Base-by-base conservation (phyloP, 805 yeast species). In the Myxozyma neglecta region DNA sequence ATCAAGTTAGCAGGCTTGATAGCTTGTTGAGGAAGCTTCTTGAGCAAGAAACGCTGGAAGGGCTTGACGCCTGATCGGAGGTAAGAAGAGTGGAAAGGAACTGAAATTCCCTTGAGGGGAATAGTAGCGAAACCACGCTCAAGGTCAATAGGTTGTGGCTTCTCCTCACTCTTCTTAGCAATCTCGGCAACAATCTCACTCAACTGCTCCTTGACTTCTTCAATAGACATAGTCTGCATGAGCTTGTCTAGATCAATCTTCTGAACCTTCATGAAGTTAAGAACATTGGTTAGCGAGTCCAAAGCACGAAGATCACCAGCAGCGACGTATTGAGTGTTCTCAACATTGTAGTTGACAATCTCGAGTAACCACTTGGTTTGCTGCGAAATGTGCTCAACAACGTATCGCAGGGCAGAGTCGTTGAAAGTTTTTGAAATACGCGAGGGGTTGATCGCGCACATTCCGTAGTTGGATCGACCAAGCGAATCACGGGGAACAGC, bases 1-100 rank as follows among this genome's bases (percentile, higher is more conserved):
- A 90, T 85, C 79, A 94, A 83, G 76, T 90, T 90, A 64, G 94
- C 88, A 64, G 97, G 96, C 81, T 93, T 93, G 68, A 94, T 94
- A 53, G 97, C 96, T 71, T 90, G 89, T 80, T 88, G 90, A 67
- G 96, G 88, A 73, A 94, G 88, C 85, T 94, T 93, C 88, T 91
- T 94, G 76, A 87, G 86, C 81, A 94, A 83, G 87, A 94, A 94
- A 80, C 91, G 89, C 83, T 93, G 92, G 90, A 94, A 94, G 72
- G 99, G 99, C 79, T 92, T 93, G 63, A 94, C 99, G 79, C 99
- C 99, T 60, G 94, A 89, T 83, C 93, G 88, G 80, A 94, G 83
- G 81, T 96, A 94, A n/a, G 97, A 87, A 35, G 97, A 91, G 80
- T 94, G 99, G 97, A 94, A 94, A 66, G 99, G 99, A 75, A 94